phyloP scores from a whole-genome alignment of 2,329 filamentous ascomycete species.

The Colletotrichum paranaense region DNA sequence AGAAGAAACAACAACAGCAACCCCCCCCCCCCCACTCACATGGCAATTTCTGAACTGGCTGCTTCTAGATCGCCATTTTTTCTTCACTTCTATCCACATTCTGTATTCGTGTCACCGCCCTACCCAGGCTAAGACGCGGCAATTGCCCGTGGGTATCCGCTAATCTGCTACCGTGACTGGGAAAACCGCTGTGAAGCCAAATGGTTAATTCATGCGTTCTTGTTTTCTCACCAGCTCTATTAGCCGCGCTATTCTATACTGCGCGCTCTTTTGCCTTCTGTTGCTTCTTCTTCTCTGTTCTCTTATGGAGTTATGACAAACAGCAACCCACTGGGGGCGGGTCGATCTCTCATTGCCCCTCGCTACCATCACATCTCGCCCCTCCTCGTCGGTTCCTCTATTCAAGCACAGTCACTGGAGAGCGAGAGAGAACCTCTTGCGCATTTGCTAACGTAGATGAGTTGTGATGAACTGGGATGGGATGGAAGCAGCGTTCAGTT shows the following conservation, averaged over 20 bases:
- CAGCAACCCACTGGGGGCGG: not conserved
- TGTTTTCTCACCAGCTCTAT: not conserved
- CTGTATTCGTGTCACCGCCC: not conserved
- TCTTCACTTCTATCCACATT: not conserved
- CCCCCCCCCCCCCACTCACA: not conserved
- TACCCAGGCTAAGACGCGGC: not conserved
- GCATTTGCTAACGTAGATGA: no score
- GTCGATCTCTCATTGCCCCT: not conserved
- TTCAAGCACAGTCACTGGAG: no score
- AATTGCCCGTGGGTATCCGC: slow-evolving; percentile 11
- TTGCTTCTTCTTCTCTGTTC: not conserved
- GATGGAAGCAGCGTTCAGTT: no score
- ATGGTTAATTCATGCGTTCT: slow-evolving; percentile 18
- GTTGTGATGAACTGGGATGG: no score
- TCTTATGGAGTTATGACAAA: not conserved
- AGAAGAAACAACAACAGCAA: not conserved
- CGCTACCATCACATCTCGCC: not conserved
- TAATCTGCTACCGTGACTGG: not conserved
- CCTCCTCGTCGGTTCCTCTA: no score
- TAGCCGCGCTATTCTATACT: not conserved
- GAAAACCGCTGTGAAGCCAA: slow-evolving; percentile 20
- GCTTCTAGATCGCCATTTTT: slow-evolving; percentile 21
- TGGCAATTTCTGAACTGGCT: slow-evolving; percentile 20
- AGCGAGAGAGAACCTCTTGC: no score
- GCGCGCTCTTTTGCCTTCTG: not conserved